A percentile compares a stretch with the other conserved stretches of the same genome.
These are phyloP conservation scores for Tolypocladium cylindrosporum DNA, from an alignment of 2,329 filamentous ascomycete species.

Conservation along the genomic window DNA sequence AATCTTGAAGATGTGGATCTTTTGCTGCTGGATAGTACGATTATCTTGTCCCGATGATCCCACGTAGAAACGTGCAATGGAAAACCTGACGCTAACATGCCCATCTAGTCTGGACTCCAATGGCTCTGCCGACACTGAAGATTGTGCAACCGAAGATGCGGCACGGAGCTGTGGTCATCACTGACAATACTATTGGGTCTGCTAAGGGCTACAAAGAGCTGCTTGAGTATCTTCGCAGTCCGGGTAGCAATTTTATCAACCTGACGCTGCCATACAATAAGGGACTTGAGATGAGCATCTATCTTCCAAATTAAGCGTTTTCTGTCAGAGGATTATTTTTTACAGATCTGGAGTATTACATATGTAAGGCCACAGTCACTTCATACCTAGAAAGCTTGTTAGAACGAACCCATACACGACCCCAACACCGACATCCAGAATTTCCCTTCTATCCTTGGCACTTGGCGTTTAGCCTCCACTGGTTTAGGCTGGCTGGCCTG, in stretches of 20 bases:
- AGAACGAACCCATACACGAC: too few species aligned
- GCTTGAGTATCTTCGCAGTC: slow-evolving; percentile 31
- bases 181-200: slow-evolving; percentile 35
- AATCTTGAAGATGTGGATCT: slow-evolving; percentile 38
- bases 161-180: slow-evolving; percentile 36
- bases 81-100: not conserved
- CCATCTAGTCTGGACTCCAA: slow-evolving; percentile 41
- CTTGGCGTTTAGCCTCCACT: too few species aligned
- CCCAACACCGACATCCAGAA: too few species aligned
- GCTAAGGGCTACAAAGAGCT: slow-evolving; percentile 36
- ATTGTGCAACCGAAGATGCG: slow-evolving; percentile 35
- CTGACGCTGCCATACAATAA: slow-evolving; percentile 20
- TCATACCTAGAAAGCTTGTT: too few species aligned
- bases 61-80: not conserved
- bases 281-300: slow-evolving; percentile 17
- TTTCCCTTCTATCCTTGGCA: too few species aligned
- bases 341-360: too few species aligned
- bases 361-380: too few species aligned
- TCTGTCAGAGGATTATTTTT: not conserved
- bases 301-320: not conserved
- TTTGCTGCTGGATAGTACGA: slow-evolving; percentile 53
- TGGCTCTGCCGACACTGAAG: slow-evolving; percentile 43
- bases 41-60: accelerated
- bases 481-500: too few species aligned
- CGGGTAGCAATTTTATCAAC: slow-evolving; percentile 37